Base-by-base conservation (phyloP, 768 basidiomycete species). In the Amanita exitialis region DNA sequence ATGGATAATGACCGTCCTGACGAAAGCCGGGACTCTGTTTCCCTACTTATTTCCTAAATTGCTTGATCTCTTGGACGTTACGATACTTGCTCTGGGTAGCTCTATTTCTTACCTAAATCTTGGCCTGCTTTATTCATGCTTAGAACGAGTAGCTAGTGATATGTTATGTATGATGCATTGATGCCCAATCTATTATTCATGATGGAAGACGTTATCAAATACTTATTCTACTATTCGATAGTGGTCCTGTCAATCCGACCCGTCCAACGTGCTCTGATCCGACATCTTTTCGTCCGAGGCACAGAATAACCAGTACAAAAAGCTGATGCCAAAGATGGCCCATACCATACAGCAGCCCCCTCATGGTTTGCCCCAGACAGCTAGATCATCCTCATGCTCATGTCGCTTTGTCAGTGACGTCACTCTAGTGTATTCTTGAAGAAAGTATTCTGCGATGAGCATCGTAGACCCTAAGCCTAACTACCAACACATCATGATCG, bases 271-370 rank as follows among this genome's bases (percentile, higher is more conserved):
- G 20, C 21, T 41, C 20, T 12, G 39, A 20, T 41, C 18, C 8
- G 21, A 41, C 23, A 72, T 12, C 64, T 59, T 8, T 59, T 53
- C n/a, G 64, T 55, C 25, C 54, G 48, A 9, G 66, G 67, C 1
- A 68, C 66, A 66, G 3, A 65, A 10, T 6, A 60, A 48, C 69
- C 70, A 73, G 52, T 69, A 73, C 15, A 63, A 18, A 16, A 65
- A 58, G 5, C 71, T 71, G 8, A 72, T 38, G 8, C 62, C 68
- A 43, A 71, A 70, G 32, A 70, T 64, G 7, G 59, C 63, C 69
- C 70, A 71, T 15, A n/a, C n/a, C n/a, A n/a, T n/a, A n/a, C n/a
- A n/a, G n/a, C n/a, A n/a, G n/a, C n/a, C n/a, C n/a, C n/a, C n/a
- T n/a, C n/a, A n/a, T n/a, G n/a, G n/a, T n/a, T n/a, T n/a, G n/a